Evolutionary conservation across 176 grass and related monocot species (phyloP).

Genomic region (Cenchrus americanus): DNA sequence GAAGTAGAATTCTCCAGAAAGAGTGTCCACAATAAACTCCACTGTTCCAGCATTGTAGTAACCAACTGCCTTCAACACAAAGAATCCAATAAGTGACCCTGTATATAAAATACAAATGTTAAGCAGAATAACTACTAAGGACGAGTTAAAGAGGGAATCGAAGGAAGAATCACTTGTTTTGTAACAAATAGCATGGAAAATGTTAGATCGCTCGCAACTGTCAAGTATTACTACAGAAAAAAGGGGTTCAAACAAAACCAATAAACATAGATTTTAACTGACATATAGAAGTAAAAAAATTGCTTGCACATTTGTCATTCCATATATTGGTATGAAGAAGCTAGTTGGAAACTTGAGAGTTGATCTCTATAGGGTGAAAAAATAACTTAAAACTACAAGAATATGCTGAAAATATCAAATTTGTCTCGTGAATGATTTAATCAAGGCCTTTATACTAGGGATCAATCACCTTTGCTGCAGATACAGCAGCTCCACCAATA

Average conservation of each 20-base stretch:
- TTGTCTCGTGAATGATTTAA: neutral
- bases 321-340: neutral
- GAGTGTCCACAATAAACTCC: conserved; percentile 93
- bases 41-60: conserved; percentile 99
- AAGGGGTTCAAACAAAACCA: neutral
- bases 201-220: neutral
- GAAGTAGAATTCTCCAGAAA: conserved; percentile 88
- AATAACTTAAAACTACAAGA: neutral
- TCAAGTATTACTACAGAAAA: conserved; percentile 23
- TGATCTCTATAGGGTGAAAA: neutral
- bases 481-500: conserved; percentile 85
- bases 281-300: neutral
- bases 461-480: conserved; percentile 83
- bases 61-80: conserved; percentile 90
- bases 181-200: neutral
- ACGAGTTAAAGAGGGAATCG: neutral
- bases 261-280: neutral
- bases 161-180: neutral
- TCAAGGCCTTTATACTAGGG: conserved; percentile 13
- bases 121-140: conserved; percentile 30
- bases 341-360: neutral
- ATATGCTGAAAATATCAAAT: conserved; percentile 27
- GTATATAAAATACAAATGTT: conserved; percentile 45
- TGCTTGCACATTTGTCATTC: conserved; percentile 16
- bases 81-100: conserved; percentile 60